Evolutionary conservation across 495 filamentous ascomycete genomes (phyloP), one percentile per base, ranked within the genome.

Genomic region (Xylaria venustula): DNA sequence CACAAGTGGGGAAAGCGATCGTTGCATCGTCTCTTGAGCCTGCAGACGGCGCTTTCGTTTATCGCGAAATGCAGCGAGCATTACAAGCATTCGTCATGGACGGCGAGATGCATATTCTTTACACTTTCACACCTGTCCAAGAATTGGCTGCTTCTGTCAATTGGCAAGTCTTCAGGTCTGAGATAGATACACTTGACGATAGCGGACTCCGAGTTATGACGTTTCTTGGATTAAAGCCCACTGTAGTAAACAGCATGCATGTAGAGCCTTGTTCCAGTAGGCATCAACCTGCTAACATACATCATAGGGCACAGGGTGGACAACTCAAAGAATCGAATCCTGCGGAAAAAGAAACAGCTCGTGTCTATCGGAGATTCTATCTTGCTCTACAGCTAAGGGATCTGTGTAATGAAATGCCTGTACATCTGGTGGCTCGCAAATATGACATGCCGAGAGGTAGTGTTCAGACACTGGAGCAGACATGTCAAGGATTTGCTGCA

Each of bases 41-140:
- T 0, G 87, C 90, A 60, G 90, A 93, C 66, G 90, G 90, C 2
- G 70, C 91, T 0, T 93, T 91, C 65, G 78, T 93, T 7, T 78
- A 92, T 62, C 77, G 83, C 47, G 90, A 93, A 65, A 76, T 93
- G 54, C 79, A 78, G 58, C 79, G 81, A 60, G 88, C 90, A 0
- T 70, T 93, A 2, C 77, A 83, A 48, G 88, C 86, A 6, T 94
- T 94, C 59, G 90, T 92, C 17, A 85, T 94, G 83, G 89, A 92
- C 66, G 88, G 88, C 17, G 90, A 94, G 48, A 87, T 94, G 87
- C 90, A 94, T 66, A 80, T 92, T 37, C 82, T 92, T 49, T 94
- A 93, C 69, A 87, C 85, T 60, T 92, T 93, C 60, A 92, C 90
- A 0, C 90, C 90, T 1, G 78, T 92, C 11, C 78, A 83, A n/a